Base-by-base conservation (phyloP, 805 yeast species). In the Wickerhamomyces canadensis region DNA sequence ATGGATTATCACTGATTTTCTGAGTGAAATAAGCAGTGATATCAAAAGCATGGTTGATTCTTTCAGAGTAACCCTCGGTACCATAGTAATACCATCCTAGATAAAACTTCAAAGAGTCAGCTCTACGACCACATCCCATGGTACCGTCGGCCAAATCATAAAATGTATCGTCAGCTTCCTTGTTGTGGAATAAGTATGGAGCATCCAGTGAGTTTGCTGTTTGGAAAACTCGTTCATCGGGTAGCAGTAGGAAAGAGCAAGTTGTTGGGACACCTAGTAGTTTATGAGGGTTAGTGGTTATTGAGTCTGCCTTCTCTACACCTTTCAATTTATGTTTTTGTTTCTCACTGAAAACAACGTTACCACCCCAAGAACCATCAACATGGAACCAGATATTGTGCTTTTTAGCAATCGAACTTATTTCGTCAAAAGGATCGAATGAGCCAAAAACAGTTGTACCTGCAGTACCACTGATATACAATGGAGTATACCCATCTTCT, bases 351-450 rank as follows among this genome's bases (percentile, higher is more conserved):
- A 85, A 86, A 0, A 84, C 68, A 9, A 82, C 79, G 49, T 86
- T 86, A 8, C 91, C 95, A 24, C 95, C 95, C 95, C 94, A 84
- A 6, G 93, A 83, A 1, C 93, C 95, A 60, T 85, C 95, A 28
- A 85, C 74, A 57, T 85, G 95, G 54, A 83, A 72, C 91, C 94
- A 86, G 7, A 76, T 35, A n/a, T 68, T 57, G 57, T 78, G 54
- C 39, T 66, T 65, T 38, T 72, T 63, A 13, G 88, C 76, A 2
- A 85, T 55, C 1, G 40, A 51, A 1, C 78, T 58, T 25, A 86
- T 76, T 29, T 70, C 72, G 19, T 53, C 66, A 48, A 85, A 69
- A 16, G 81, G 78, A 51, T 85, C 95, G 57, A 70, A 86, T 6
- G 93, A 81, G 1, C 95, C 95, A 49, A 78, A 82, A 1, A 85